A percentile compares a stretch with the other conserved stretches of the same genome.
Evolutionary conservation across 768 basidiomycete species (phyloP).

Genomic region (Trametes meyenii): DNA sequence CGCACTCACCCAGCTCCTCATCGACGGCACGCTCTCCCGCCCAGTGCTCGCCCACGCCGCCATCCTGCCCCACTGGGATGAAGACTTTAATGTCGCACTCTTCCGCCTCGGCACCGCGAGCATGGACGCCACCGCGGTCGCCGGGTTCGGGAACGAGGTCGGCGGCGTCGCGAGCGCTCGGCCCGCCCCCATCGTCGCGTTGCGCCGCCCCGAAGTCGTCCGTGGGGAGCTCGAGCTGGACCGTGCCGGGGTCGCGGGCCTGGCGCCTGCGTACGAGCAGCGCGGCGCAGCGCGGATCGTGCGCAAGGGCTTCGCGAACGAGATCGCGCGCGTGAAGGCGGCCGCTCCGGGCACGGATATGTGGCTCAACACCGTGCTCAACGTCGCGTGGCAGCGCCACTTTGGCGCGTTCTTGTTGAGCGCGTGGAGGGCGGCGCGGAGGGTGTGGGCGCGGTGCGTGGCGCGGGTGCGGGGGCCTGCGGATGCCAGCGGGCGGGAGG

Average conservation of each 20-base stretch:
- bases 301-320: constrained; percentile 50
- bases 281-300: constrained; percentile 28
- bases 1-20: constrained; percentile 63
- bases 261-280: constrained; percentile 36
- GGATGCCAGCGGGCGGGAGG: neutral
- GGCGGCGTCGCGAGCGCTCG: constrained; percentile 45
- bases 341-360: constrained; percentile 40
- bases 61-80: constrained; percentile 58
- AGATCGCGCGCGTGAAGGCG: constrained; percentile 48
- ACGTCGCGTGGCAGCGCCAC: constrained; percentile 46
- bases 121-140: constrained; percentile 71
- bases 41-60: constrained; percentile 58
- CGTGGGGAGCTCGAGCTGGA: constrained; percentile 39
- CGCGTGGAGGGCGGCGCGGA: constrained; percentile 20
- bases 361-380: constrained; percentile 33
- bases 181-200: neutral
- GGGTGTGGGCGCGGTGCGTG: constrained; percentile 13
- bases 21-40: constrained; percentile 59
- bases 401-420: constrained; percentile 36
- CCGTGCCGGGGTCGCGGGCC: constrained; percentile 44
- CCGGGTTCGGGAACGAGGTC: constrained; percentile 77
- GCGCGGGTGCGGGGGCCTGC: neutral
- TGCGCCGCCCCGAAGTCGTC: constrained; percentile 8
- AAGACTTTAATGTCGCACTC: constrained; percentile 73
- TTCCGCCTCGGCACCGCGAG: constrained; percentile 75